Evolutionary conservation across 1,139 yeast genomes (phyloP).

Genomic region (Suhomyces terraborum): DNA sequence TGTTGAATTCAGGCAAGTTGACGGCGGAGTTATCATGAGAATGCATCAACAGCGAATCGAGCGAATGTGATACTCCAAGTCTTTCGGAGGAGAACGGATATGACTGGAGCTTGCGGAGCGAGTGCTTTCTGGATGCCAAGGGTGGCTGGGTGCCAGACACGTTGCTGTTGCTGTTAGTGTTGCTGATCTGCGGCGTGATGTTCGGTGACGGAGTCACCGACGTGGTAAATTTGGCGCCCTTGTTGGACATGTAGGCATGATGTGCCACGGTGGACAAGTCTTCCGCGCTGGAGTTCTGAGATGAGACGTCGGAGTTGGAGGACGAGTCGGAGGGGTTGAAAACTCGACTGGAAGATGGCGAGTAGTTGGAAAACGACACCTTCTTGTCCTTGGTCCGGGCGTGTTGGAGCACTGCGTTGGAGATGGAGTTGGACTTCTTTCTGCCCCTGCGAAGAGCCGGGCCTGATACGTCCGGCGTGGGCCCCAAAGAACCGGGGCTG

Average conservation of each 20-base stretch:
- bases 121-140: slow-evolving; percentile 13
- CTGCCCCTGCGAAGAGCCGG: slow-evolving; percentile 10
- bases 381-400: slow-evolving; percentile 23
- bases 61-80: slow-evolving; percentile 25
- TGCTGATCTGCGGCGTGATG: slow-evolving; percentile 15
- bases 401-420: slow-evolving; percentile 26
- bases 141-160: slow-evolving; percentile 5
- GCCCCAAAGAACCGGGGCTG: slow-evolving; percentile 1
- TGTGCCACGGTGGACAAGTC: slow-evolving; percentile 14
- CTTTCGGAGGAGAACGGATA: slow-evolving; percentile 21
- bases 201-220: slow-evolving; percentile 20
- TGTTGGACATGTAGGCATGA: not conserved
- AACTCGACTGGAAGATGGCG: slow-evolving; percentile 15
- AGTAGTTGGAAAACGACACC: slow-evolving; percentile 21
- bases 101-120: slow-evolving; percentile 19
- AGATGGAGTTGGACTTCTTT: slow-evolving; percentile 23
- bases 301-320: slow-evolving; percentile 15
- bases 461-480: slow-evolving; percentile 1
- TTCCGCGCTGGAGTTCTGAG: slow-evolving; percentile 22
- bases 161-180: no score
- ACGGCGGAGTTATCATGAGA: slow-evolving; percentile 15
- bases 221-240: slow-evolving; percentile 16
- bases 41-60: slow-evolving; percentile 30
- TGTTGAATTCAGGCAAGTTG: slow-evolving; percentile 60
- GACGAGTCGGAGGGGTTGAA: slow-evolving; percentile 17